These are phyloP conservation scores for Claviceps quebecensis DNA, from an alignment of 2,329 filamentous ascomycete species.

Conservation along the genomic window DNA sequence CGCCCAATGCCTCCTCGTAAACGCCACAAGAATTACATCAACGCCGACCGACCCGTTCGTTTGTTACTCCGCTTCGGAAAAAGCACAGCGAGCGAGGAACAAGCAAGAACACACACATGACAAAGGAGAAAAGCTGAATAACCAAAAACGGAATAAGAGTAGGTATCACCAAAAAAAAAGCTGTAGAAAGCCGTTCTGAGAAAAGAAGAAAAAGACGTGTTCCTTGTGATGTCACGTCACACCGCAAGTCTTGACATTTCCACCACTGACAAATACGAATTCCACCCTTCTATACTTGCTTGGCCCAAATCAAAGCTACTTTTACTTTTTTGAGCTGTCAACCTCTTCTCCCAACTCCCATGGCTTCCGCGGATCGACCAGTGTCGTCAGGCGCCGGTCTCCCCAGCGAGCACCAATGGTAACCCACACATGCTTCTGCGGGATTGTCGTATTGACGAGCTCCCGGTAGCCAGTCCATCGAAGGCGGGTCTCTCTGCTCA, in stretches of 20 bases:
- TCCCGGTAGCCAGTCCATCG: slow-evolving; percentile 47
- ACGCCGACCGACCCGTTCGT: too few species aligned
- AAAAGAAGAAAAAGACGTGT: background rate
- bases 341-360: slow-evolving; percentile 36
- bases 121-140: background rate
- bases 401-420: slow-evolving; percentile 51
- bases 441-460: slow-evolving; percentile 32
- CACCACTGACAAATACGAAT: background rate
- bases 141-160: slow-evolving; percentile 1
- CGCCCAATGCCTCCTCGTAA: too few species aligned
- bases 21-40: too few species aligned
- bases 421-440: slow-evolving; percentile 54
- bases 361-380: slow-evolving; percentile 41
- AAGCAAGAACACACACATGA: background rate
- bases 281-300: background rate
- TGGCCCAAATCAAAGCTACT: background rate
- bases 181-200: background rate
- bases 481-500: slow-evolving; percentile 38
- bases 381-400: slow-evolving; percentile 39
- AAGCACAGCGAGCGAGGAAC: background rate
- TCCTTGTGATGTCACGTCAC: background rate
- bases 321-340: slow-evolving; percentile 21
- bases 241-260: background rate
- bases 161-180: slow-evolving; percentile 6
- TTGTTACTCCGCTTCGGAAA: background rate